These are phyloP conservation scores for Populus hybrid DNA, from an alignment of 441 rosid species.

Conservation along the genomic window DNA sequence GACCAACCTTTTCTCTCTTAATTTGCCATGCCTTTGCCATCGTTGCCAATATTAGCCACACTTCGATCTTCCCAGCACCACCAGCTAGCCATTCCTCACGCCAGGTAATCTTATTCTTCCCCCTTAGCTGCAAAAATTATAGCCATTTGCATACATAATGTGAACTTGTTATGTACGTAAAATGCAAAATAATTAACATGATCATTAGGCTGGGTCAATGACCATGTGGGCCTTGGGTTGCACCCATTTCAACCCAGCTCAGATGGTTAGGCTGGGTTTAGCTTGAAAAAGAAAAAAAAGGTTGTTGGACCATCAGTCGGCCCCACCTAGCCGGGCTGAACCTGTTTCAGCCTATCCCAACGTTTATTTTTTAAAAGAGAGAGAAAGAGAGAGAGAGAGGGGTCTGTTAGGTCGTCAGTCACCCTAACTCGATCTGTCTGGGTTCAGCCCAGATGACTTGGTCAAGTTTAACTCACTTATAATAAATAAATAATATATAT, in stretches of 20 bases:
- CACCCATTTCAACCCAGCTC: accelerated
- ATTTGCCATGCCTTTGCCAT: accelerated
- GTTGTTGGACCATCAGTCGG: accelerated
- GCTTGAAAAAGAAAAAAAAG: accelerated
- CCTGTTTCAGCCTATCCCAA: accelerated
- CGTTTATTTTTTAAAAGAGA: too few relatives aligned
- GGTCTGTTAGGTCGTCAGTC: accelerated
- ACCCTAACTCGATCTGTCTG: accelerated
- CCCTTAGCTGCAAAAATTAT: accelerated
- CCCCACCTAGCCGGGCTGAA: accelerated
- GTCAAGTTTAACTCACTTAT: too few relatives aligned
- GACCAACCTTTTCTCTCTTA: too few relatives aligned
- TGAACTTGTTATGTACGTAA: accelerated
- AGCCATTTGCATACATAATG: too few relatives aligned
- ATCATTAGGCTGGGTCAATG: accelerated
- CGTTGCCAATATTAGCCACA: accelerated
- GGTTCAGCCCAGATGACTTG: accelerated
- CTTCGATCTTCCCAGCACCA: too few relatives aligned
- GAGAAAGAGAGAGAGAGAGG: too few relatives aligned
- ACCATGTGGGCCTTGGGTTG: too few relatives aligned
- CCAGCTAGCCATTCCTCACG: too few relatives aligned
- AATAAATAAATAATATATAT: too few relatives aligned
- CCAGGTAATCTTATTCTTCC: accelerated
- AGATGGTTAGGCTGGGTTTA: accelerated
- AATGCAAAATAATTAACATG: too few relatives aligned